phyloP scores from a whole-genome alignment of 139 green algal genomes.

The Dunaliella primolecta region DNA sequence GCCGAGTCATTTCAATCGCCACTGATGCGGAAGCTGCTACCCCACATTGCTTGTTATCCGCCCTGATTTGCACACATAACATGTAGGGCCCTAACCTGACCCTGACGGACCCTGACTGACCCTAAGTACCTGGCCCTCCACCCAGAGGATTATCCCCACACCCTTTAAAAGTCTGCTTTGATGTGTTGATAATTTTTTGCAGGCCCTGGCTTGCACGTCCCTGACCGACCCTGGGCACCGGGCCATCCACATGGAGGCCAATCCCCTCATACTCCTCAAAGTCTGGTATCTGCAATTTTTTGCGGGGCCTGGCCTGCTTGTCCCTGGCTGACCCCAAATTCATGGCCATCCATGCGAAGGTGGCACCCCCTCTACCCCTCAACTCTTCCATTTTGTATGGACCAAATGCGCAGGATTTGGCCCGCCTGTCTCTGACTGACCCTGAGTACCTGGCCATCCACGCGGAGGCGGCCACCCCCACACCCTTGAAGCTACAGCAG shows the following conservation, averaged over 20 bases:
- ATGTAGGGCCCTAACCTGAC: too few relatives aligned
- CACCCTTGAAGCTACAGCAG: constrained; percentile 85
- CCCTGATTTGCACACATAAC: too few relatives aligned
- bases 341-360: too few relatives aligned
- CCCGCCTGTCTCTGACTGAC: constrained; percentile 64
- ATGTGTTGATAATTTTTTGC: too few relatives aligned
- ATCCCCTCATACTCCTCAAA: neutral
- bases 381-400: neutral
- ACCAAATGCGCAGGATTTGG: constrained; percentile 56
- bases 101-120: constrained; percentile 62
- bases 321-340: constrained; percentile 45
- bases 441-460: constrained; percentile 92
- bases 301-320: constrained; percentile 71
- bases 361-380: too few relatives aligned
- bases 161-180: too few relatives aligned
- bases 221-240: neutral
- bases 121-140: constrained; percentile 91
- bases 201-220: too few relatives aligned
- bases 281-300: neutral
- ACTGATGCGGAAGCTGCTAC: too few relatives aligned
- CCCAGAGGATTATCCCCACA: constrained; percentile 76
- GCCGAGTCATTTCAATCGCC: too few relatives aligned
- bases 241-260: neutral
- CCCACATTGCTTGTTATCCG: too few relatives aligned
- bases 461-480: constrained; percentile 76